Evolutionary conservation across 805 yeast species (phyloP).

Genomic region (Spathaspora hagerdaliae): DNA sequence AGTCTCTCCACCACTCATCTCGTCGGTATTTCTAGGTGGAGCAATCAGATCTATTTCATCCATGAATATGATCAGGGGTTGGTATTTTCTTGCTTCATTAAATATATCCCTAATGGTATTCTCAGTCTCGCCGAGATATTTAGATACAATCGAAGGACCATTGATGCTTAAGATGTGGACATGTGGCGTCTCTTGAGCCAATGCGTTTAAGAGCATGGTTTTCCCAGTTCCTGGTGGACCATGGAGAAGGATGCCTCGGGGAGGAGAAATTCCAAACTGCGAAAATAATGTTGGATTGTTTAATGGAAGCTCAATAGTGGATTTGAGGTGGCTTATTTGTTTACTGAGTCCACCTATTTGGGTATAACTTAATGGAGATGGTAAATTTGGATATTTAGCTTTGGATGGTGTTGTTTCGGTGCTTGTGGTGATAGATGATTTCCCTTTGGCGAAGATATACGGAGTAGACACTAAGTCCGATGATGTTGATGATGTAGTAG

Average conservation of each 20-base stretch:
- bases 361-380: conserved; percentile 42
- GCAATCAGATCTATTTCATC: conserved; percentile 94
- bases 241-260: conserved; percentile 86
- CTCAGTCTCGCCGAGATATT: conserved; percentile 93
- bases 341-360: conserved; percentile 74
- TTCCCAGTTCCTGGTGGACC: conserved; percentile 99
- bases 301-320: conserved; percentile 77
- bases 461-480: conserved; percentile 41
- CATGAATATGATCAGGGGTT: conserved; percentile 83
- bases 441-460: conserved; percentile 33
- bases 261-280: conserved; percentile 87
- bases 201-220: conserved; percentile 78
- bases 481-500: conserved; percentile 6
- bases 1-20: conserved; percentile 66
- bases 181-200: conserved; percentile 63
- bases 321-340: conserved; percentile 57
- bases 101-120: conserved; percentile 76
- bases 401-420: conserved; percentile 13
- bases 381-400: conserved; percentile 40
- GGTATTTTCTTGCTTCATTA: conserved; percentile 77
- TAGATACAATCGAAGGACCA: conserved; percentile 90
- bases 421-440: conserved; percentile 7
- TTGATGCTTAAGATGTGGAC: conserved; percentile 84
- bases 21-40: conserved; percentile 80
- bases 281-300: conserved; percentile 71